These are phyloP conservation scores for Clonostachys chloroleuca DNA, from an alignment of 2,329 filamentous ascomycete genomes.

Conservation along the genomic window DNA sequence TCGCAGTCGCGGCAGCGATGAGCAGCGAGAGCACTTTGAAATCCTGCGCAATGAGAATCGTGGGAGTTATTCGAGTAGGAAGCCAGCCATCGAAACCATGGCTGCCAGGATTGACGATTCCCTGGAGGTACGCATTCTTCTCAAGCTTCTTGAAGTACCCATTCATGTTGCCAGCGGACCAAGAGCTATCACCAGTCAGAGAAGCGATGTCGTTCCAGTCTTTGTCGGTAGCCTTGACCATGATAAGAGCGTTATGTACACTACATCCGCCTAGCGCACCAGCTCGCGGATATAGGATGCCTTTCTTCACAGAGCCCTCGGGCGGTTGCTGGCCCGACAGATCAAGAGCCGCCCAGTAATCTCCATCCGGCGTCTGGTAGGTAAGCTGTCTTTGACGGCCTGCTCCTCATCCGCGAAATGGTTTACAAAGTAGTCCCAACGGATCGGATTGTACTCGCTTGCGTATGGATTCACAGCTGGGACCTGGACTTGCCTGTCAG, in stretches of 20 bases:
- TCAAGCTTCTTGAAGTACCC: constrained; percentile 54
- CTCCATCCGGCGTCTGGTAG: constrained; percentile 5
- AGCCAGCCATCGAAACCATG: constrained; percentile 24
- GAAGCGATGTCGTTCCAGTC: constrained; percentile 39
- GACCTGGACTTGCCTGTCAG: constrained; percentile 39
- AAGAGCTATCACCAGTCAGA: constrained; percentile 56
- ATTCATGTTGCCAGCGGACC: constrained; percentile 55
- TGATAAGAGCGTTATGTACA: constrained; percentile 58
- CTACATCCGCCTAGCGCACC: constrained; percentile 45
- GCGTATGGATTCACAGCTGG: constrained; percentile 37
- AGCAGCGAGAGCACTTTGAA: constrained; percentile 33
- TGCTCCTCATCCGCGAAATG: constrained; percentile 45
- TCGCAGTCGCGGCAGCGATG: constrained; percentile 18
- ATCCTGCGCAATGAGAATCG: constrained; percentile 38
- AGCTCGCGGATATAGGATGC: constrained; percentile 40
- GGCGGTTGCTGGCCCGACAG: constrained; percentile 22
- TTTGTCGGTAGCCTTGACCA: constrained; percentile 12
- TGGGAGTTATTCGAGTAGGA: constrained; percentile 26
- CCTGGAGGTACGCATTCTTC: constrained; percentile 39
- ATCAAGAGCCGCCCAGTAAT: constrained; percentile 4
- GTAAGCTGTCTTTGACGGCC: constrained; percentile 26
- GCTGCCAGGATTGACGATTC: constrained; percentile 1
- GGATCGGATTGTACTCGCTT: constrained; percentile 43
- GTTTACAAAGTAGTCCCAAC: constrained; percentile 56
- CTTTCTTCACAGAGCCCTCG: constrained; percentile 29